Evolutionary conservation across 345 rosid genomes (phyloP).

Genomic region (Draba incana): DNA sequence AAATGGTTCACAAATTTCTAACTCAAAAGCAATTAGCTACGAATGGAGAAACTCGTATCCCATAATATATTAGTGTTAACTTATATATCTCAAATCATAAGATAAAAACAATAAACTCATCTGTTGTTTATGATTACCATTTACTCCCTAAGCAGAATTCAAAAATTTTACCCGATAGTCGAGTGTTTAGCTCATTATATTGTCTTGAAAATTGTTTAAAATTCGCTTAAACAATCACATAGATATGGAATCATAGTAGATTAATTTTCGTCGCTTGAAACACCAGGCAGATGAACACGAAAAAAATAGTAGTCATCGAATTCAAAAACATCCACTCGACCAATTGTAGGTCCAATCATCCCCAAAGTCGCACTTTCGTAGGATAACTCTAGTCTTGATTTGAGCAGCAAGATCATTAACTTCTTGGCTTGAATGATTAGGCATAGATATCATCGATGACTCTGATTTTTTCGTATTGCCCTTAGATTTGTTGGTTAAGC

Average conservation of each 20-base stretch:
- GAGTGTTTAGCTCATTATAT: too few relatives aligned
- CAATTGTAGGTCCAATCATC: conserved; percentile 52
- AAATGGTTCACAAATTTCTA: too few relatives aligned
- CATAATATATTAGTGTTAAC: too few relatives aligned
- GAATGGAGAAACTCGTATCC: too few relatives aligned
- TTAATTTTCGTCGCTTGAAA: conserved; percentile 62
- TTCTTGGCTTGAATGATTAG: conserved; percentile 42
- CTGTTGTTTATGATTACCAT: too few relatives aligned
- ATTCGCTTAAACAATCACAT: too few relatives aligned
- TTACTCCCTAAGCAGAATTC: too few relatives aligned
- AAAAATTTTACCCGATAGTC: too few relatives aligned
- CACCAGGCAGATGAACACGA: conserved; percentile 64
- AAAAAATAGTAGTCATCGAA: conserved; percentile 56
- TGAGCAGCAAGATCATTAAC: background rate
- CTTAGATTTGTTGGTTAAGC: background rate
- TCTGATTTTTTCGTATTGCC: conserved; percentile 31
- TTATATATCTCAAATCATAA: background rate
- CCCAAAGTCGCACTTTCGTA: conserved; percentile 68
- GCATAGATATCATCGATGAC: conserved; percentile 45
- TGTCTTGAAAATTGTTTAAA: too few relatives aligned
- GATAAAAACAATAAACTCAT: background rate
- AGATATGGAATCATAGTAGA: background rate
- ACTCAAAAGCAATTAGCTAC: too few relatives aligned
- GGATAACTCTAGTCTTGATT: conserved; percentile 46
- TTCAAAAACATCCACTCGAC: conserved; percentile 57